Evolutionary conservation across 306 rosid genomes (phyloP).

Genomic region (Glycine latifolia): DNA sequence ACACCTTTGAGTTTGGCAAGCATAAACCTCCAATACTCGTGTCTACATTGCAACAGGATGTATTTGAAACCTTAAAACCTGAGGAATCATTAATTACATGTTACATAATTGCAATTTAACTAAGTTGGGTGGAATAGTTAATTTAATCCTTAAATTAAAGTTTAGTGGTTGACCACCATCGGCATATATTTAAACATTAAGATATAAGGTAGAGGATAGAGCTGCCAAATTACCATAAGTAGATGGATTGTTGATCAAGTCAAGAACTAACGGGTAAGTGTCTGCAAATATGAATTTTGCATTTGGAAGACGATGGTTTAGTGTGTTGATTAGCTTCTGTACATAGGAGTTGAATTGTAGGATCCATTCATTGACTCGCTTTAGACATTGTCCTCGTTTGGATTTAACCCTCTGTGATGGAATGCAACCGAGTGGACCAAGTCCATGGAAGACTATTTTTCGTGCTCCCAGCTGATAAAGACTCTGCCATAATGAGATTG

Average conservation of each 20-base stretch:
- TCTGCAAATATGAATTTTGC: conserved; percentile 67
- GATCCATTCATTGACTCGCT: conserved; percentile 65
- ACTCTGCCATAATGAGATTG: conserved; percentile 45
- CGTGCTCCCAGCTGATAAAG: conserved; percentile 74
- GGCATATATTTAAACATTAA: not conserved
- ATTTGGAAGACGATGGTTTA: conserved; percentile 64
- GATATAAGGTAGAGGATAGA: not conserved
- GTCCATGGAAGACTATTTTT: conserved; percentile 68
- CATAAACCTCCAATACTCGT: conserved; percentile 81
- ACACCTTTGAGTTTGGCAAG: conserved; percentile 78
- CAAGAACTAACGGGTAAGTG: conserved; percentile 65
- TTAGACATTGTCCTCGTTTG: conserved; percentile 68
- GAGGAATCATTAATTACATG: not conserved
- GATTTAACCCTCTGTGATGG: conserved; percentile 93
- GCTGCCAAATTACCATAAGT: conserved; percentile 56
- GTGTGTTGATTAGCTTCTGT: conserved; percentile 55
- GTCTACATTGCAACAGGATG: conserved; percentile 87
- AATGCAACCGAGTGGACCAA: conserved; percentile 93
- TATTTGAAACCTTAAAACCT: conserved; percentile 87
- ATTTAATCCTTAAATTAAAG: not conserved
- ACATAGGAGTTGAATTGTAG: conserved; percentile 56
- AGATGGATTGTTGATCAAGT: conserved; percentile 65
- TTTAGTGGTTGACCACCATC: not conserved
- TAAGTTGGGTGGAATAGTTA: not conserved
- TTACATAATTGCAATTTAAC: too few species aligned